Base-by-base conservation (phyloP, 371 early-diverging fungal genomes). In the Actinomucor elegans region DNA sequence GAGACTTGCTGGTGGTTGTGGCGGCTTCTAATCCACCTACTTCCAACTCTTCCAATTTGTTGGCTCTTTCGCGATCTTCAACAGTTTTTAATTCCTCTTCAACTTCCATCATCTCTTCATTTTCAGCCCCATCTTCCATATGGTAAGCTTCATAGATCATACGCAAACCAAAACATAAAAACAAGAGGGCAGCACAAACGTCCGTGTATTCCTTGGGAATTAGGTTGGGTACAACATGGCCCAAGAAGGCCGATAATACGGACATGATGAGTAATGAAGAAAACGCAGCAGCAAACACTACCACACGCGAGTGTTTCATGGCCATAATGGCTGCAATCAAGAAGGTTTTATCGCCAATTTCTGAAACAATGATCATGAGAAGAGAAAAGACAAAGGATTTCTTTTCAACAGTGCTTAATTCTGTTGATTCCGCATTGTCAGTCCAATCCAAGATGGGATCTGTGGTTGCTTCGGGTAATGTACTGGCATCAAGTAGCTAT, bases 311-410 rank as follows among this genome's bases (percentile, higher is more conserved):
- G 66, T 93, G 90, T 59, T 86, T 86, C 96, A 98, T 98, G 24
- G 97, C 97, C 88, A 97, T 85, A 57, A 97, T 92, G 32, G 95
- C 95, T 4, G 94, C 94, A 51, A 97, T 96, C 50, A 97, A 79
- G 60, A 97, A 97, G 14, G 98, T 97, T 77, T 97, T 97, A 86
- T 97, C 98, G 40, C 98, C 98, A 57, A 96, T 93, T 66, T 97
- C 97, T 10, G 94, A 94, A 17, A 93, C 90, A 20, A 94, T 76
- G 48, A 94, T 95, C 83, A 97, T 92, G 21, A 87, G 57, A 24
- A 91, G 70, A 5, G 87, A 85, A 24, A 84, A 69, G 6, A 86
- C 14, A 27, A 87, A 72, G 9, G 75, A 73, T 32, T 64, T 69
- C 36, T 75, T 61, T 14, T 48, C 57, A 15, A 27, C 5, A n/a